Evolutionary conservation across 2,329 filamentous ascomycete genomes (phyloP), one percentile per base, ranked within the genome.

Genomic region (Neonectria ditissima): DNA sequence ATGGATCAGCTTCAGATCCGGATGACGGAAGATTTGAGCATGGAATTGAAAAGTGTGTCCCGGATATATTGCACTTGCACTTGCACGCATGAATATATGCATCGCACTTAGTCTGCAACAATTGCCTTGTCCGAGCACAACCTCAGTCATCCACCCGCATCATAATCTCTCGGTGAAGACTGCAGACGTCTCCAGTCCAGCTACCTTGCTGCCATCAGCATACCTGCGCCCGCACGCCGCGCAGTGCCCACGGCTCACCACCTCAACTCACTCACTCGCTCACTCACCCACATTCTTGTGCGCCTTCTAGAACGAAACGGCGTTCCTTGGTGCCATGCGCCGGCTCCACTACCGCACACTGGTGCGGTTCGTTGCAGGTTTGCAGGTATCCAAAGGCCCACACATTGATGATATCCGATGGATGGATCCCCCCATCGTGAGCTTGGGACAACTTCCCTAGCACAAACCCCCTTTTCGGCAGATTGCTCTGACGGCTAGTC

Each of bases 291-390:
- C 44, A 66, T 52, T 59, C 53, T 62, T 48, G 43, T 55, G 51
- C 54, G 54, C 67, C 66, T 73, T 73, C 70, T 73, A 73, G 70
- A 73, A 73, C 61, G 59, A 70, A 66, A 71, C 70, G 70, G 69
- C 65, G 57, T 71, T 56, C 55, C 54, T 51, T 34, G 24, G 44
- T 30, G 45, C 43, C 58, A 54, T 50, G 50, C 45, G 20, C 54
- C 54, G 32, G 60, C 59, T 62, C 67, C 68, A 65, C 68, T 41
- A 41, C 22, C 50, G 37, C 59, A 52, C 53, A 57, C 48, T 34
- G 44, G 44, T 32, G 16, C 28, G 11, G 47, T 50, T 50, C 28
- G 47, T 50, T 10, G 45, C n/a, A 22, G 30, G 30, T 14, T 18
- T 9, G 45, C 28, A 50, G 45, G 45, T n/a, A 48, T 52, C 44